A percentile compares a stretch with the other conserved stretches of the same genome.
Evolutionary conservation across 169 alveolate species (phyloP).

Genomic region (Prorocentrum cordatum): DNA sequence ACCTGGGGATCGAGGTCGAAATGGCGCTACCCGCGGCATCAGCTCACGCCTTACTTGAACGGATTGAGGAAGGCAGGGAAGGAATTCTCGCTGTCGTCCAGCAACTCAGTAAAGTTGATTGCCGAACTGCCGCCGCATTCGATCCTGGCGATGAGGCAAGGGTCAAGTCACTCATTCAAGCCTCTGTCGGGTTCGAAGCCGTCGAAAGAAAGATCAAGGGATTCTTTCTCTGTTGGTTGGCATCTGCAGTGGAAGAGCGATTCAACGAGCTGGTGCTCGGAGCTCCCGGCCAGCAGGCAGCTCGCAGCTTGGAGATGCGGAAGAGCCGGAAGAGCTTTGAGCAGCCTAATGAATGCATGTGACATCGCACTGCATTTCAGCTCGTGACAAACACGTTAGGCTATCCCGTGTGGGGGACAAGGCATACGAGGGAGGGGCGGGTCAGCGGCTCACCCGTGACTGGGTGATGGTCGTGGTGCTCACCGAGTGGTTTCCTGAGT

Average conservation of each 20-base stretch:
- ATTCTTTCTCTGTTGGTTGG: neutral
- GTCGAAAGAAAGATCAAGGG: neutral
- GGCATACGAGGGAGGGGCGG: too few relatives aligned
- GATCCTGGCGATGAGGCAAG: neutral
- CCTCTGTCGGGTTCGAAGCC: neutral
- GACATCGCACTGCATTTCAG: too few relatives aligned
- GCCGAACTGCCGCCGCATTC: neutral
- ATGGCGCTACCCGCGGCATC: neutral
- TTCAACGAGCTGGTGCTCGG: too few relatives aligned
- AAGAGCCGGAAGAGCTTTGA: too few relatives aligned
- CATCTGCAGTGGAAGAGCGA: neutral
- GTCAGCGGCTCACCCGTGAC: too few relatives aligned
- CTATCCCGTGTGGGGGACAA: too few relatives aligned
- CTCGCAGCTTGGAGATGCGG: too few relatives aligned
- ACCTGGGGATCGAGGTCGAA: neutral
- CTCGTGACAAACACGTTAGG: too few relatives aligned
- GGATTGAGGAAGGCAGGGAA: constrained; percentile 1
- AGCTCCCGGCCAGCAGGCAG: too few relatives aligned
- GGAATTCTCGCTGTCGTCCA: constrained; percentile 4
- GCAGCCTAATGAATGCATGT: too few relatives aligned
- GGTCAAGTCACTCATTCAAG: neutral
- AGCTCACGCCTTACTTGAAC: neutral
- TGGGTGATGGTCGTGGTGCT: too few relatives aligned
- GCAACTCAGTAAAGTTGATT: neutral
- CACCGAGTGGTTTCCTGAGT: too few relatives aligned